Evolutionary conservation across 352 stramenopile species (phyloP), one percentile per base, ranked within the genome.

Genomic region (Phytophthora chlamydospora): DNA sequence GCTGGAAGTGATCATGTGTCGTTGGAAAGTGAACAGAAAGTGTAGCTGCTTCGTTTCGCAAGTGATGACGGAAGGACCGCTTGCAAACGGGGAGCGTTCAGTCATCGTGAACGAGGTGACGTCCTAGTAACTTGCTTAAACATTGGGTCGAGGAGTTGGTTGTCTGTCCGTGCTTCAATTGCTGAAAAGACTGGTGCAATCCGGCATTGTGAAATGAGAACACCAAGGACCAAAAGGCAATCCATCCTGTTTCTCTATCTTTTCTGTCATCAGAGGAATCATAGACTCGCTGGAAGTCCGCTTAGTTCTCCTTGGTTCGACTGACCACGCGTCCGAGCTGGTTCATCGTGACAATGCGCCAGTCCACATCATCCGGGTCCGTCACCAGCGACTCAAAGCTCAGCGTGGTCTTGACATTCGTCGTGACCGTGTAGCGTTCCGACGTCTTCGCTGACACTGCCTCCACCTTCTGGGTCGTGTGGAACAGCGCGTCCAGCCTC

Each of bases 311-410:
- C 7, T 48, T 42, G 2, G 31, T 57, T 11, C 45, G 47, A 12
- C 42, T 60, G 13, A 54, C n/a, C 11, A 60, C 41, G 4, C 58
- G 49, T 33, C 58, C 31, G 6, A 35, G 17, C 35, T 66, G 49
- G 16, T 50, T 60, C 42, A 66, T 49, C 17, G 36, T 48, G 16
- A 58, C 21, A 31, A 79, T 71, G 8, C 55, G 53, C 71, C 71
- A 79, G 39, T 79, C 71, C 13, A 79, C 39, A 14, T 79, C 66
- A 13, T 71, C 52, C 0, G 71, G 71, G 4, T 61, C 21, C 10
- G 66, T 79, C 29, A 79, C 71, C 5, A 64, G 33, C 10, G 71
- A 76, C 39, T 66, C 62, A 33, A 79, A 76, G 13, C 42, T 13
- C 53, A 64, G 58, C 12, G 16, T 39, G 24, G 48, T 58, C 41